phyloP scores from a whole-genome alignment of 306 rosid genomes.

The Medicago truncatula region MtrunA17r5.0-ANR NC_053042.1:46767501-46768000 shows the following conservation, averaged over 20 bases:
- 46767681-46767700: not conserved
- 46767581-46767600: not conserved
- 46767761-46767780: not conserved
- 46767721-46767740: not conserved
- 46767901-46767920: not conserved
- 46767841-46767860: not conserved
- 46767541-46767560: not conserved
- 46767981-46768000: conserved; percentile 10
- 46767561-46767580: conserved; percentile 13
- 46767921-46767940: not conserved
- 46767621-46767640: not conserved
- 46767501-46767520: not conserved
- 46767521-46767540: not conserved
- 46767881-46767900: not conserved
- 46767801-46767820: conserved; percentile 2
- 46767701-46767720: not conserved
- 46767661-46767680: not conserved
- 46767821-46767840: not conserved
- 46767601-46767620: not conserved
- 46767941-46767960: not conserved
- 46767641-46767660: not conserved
- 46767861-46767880: not conserved
- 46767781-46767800: not conserved
- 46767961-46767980: conserved; percentile 22
- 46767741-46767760: not conserved